Conservation (phyloP, 768 basidiomycete genomes). For the Xerocomellus intermedius region DNA sequence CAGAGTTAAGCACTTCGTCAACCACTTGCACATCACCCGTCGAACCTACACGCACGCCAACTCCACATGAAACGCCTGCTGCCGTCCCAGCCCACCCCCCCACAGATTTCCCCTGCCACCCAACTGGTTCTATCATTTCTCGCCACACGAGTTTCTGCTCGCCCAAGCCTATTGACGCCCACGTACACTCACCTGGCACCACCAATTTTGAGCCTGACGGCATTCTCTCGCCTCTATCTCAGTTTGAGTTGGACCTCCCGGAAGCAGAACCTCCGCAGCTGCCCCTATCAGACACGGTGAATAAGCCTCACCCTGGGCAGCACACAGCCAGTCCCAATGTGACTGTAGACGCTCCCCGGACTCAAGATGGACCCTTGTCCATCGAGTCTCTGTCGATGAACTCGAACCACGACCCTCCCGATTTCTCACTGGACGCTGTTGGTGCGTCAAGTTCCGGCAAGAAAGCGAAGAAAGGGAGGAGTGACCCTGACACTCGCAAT, state of each 20-base stretch:
- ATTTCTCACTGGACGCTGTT: background rate
- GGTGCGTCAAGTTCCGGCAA: background rate
- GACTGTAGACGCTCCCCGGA: background rate
- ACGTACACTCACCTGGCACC: background rate
- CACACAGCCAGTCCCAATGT: background rate
- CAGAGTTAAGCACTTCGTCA: constrained; percentile 14
- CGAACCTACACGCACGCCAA: constrained; percentile 3
- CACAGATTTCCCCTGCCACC: background rate
- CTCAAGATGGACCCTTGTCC: background rate
- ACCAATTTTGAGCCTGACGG: background rate
- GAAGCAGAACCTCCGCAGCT: constrained; percentile 20
- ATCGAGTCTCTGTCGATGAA: constrained; percentile 1
- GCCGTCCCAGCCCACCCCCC: background rate
- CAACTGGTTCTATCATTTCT: background rate
- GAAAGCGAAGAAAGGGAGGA: constrained; percentile 15
- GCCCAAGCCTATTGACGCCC: background rate
- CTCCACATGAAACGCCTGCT: background rate
- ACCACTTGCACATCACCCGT: constrained; percentile 10
- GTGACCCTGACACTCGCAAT: background rate
- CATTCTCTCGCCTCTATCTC: constrained; percentile 21
- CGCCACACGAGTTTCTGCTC: background rate
- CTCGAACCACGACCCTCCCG: background rate
- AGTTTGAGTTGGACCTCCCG: constrained; percentile 24
- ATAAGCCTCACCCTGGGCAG: constrained; percentile 14
- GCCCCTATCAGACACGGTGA: constrained; percentile 24